phyloP scores from a whole-genome alignment of 2,329 filamentous ascomycete species.

The Chlorencoelia australis region DNA sequence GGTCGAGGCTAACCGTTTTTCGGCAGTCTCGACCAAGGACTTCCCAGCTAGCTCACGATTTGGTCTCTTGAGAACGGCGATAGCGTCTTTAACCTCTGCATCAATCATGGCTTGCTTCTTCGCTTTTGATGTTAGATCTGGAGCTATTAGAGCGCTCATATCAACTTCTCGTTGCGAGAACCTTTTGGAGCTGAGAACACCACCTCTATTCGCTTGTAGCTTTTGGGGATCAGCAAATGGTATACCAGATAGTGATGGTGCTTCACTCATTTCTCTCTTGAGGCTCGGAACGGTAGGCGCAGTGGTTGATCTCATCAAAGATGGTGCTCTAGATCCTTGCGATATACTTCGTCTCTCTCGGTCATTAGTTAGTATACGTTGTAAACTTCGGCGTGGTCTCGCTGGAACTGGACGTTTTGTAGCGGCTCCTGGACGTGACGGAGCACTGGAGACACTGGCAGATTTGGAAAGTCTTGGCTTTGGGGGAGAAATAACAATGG shows the following conservation, averaged over 20 bases:
- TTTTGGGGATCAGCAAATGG: conserved; percentile 33
- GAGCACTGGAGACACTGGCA: conserved; percentile 30
- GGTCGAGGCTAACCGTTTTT: conserved; percentile 44
- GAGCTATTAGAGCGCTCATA: conserved; percentile 40
- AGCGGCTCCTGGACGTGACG: conserved; percentile 41
- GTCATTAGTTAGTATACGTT: conserved; percentile 53
- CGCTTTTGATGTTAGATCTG: conserved; percentile 45
- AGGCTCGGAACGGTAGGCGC: conserved; percentile 48
- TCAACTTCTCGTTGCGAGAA: conserved; percentile 43
- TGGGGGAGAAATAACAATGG: conserved; percentile 47
- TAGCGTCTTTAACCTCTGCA: conserved; percentile 63
- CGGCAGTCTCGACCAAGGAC: conserved; percentile 55
- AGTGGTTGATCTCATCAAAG: conserved; percentile 59
- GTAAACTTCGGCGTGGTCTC: conserved; percentile 42
- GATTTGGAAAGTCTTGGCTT: conserved; percentile 39
- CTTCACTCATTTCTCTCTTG: conserved; percentile 61
- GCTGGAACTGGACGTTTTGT: conserved; percentile 37
- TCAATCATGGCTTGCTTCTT: conserved; percentile 58
- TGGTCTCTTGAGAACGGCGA: conserved; percentile 63
- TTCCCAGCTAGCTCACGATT: conserved; percentile 62
- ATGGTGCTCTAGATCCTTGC: conserved; percentile 47
- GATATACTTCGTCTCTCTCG: conserved; percentile 42
- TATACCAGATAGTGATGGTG: conserved; percentile 39
- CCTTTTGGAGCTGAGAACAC: conserved; percentile 32
- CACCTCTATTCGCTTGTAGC: conserved; percentile 28